A percentile compares a stretch with the other conserved stretches of the same genome.
These are phyloP conservation scores for Globisporangium alternatum DNA, from an alignment of 352 stramenopile genomes.

Conservation along the genomic window DNA sequence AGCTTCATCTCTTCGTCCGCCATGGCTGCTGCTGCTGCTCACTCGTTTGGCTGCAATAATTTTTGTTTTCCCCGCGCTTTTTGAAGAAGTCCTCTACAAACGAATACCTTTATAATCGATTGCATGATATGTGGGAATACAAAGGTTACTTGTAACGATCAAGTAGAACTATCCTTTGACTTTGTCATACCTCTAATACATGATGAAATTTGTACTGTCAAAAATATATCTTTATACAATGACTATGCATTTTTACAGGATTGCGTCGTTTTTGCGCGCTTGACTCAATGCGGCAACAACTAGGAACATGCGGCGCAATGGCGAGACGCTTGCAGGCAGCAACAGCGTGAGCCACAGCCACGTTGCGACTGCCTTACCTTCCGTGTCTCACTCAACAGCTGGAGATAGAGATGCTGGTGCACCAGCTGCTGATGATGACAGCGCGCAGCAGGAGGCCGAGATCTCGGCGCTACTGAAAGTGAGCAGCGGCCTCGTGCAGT, in stretches of 20 bases:
- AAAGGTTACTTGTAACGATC: not conserved
- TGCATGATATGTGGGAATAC: not conserved
- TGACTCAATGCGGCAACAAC: not conserved
- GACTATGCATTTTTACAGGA: not conserved
- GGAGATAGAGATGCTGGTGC: no score
- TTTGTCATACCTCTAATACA: not conserved
- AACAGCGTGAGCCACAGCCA: not conserved
- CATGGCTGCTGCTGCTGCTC: constrained; percentile 1
- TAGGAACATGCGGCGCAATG: not conserved
- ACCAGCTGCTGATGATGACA: not conserved
- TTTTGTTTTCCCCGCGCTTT: constrained; percentile 2
- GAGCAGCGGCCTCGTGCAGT: constrained; percentile 57
- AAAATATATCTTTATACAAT: not conserved
- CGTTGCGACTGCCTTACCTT: not conserved
- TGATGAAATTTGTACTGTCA: not conserved
- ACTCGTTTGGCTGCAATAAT: not conserved
- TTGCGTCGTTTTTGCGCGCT: not conserved
- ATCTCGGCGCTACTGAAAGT: constrained; percentile 54
- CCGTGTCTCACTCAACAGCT: no score
- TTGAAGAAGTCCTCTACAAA: not conserved
- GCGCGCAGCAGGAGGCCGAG: constrained; percentile 22
- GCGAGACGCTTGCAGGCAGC: not conserved
- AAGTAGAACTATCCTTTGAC: not conserved
- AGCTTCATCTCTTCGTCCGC: constrained; percentile 41
- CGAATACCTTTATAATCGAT: not conserved